Conservation (phyloP, 805 yeast species). For the Ogataea nonfermentans region DNA sequence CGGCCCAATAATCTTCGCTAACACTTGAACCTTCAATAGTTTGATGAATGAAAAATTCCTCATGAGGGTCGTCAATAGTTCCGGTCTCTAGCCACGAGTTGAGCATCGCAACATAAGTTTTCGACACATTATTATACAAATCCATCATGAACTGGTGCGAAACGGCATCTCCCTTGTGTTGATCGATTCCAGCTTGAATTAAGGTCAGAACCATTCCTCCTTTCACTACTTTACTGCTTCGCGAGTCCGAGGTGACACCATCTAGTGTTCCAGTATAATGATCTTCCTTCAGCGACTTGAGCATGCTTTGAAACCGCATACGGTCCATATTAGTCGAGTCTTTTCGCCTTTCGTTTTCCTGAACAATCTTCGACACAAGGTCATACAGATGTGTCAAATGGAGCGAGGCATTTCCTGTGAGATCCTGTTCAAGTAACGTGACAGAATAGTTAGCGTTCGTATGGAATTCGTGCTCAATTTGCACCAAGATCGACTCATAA, state of each 20-base stretch:
- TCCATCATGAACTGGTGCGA: conserved; percentile 50
- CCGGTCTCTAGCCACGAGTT: conserved; percentile 82
- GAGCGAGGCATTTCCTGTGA: conserved; percentile 35
- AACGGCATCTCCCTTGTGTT: conserved; percentile 62
- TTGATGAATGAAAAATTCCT: conserved; percentile 75
- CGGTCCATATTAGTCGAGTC: conserved; percentile 29
- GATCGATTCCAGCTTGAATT: conserved; percentile 55
- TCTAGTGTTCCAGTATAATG: conserved; percentile 47
- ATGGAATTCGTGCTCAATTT: conserved; percentile 54
- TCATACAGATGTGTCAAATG: conserved; percentile 57
- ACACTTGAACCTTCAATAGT: conserved; percentile 13
- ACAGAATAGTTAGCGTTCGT: conserved; percentile 53
- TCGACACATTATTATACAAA: conserved; percentile 58
- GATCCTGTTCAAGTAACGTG: conserved; percentile 53
- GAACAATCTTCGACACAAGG: conserved; percentile 50
- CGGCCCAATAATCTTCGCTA: conserved; percentile 68
- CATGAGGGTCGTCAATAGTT: conserved; percentile 68
- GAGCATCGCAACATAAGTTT: conserved; percentile 63
- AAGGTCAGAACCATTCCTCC: conserved; percentile 75
- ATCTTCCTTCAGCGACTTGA: conserved; percentile 40
- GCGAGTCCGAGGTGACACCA: conserved; percentile 49
- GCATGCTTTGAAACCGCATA: conserved; percentile 33
- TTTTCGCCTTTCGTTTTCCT: conserved; percentile 42
- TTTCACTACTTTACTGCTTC: conserved; percentile 55
- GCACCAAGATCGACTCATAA: conserved; percentile 34